Percentiles rank a stretch among this genome's conserved stretches.
Evolutionary conservation across 2,329 filamentous ascomycete genomes (phyloP).

Genomic region (Ceratocystis diversiconidia): DNA sequence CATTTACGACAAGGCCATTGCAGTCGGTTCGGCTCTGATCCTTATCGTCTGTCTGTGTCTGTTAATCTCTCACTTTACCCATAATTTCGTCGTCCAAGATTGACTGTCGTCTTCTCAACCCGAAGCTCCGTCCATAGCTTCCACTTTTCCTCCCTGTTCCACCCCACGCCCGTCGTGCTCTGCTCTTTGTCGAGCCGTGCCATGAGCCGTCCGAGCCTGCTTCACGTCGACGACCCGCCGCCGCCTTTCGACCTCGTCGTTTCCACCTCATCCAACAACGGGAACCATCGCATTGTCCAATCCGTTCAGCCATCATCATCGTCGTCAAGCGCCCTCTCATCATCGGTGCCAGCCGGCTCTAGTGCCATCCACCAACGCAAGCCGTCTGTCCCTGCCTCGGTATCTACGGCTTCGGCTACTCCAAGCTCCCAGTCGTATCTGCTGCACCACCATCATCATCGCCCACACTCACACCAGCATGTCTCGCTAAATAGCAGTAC

Average conservation of each 20-base stretch:
- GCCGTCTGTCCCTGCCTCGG: background rate
- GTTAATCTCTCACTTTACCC: too few relatives aligned
- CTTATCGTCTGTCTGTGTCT: too few relatives aligned
- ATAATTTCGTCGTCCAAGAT: too few relatives aligned
- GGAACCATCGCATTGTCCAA: background rate
- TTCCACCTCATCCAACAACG: background rate
- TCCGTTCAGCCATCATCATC: background rate
- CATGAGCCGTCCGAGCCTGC: constrained; percentile 11
- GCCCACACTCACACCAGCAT: background rate
- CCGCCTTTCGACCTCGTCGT: constrained; percentile 15
- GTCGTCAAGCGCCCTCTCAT: background rate
- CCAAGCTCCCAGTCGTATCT: background rate
- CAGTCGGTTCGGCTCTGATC: background rate
- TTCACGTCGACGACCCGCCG: constrained; percentile 15
- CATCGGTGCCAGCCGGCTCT: background rate
- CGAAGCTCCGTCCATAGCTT: too few relatives aligned
- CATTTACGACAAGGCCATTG: background rate
- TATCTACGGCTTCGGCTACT: background rate
- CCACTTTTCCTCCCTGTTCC: background rate
- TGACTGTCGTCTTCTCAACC: too few relatives aligned
- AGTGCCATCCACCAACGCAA: background rate
- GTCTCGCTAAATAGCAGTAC: constrained; percentile 1
- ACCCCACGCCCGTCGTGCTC: background rate
- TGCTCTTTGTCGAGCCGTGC: background rate
- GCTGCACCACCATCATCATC: background rate